These are phyloP conservation scores for Claviceps sp. DNA, from an alignment of 2,329 filamentous ascomycete genomes.

Conservation along the genomic window DNA sequence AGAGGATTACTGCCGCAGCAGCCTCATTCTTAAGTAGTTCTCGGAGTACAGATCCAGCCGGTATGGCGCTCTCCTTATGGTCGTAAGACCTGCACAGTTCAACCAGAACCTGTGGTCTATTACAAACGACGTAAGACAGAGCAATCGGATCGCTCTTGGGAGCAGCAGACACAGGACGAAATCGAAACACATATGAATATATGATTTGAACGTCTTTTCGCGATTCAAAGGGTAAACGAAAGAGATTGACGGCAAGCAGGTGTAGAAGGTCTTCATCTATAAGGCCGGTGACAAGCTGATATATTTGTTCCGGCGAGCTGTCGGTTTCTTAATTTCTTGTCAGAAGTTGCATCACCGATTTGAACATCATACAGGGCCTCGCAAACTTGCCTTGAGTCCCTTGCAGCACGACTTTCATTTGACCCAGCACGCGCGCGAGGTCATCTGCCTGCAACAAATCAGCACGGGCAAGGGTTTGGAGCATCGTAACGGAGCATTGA, in stretches of 20 bases:
- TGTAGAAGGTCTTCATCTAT: constrained; percentile 85
- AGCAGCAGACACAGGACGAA: constrained; percentile 57
- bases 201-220: constrained; percentile 93
- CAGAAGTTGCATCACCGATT: background rate
- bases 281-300: constrained; percentile 69
- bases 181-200: constrained; percentile 89
- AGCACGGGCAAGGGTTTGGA: constrained; percentile 6
- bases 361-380: background rate
- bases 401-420: constrained; percentile 90
- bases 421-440: constrained; percentile 66
- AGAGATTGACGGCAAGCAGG: constrained; percentile 67
- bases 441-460: constrained; percentile 57
- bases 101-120: constrained; percentile 74
- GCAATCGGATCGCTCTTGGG: constrained; percentile 66
- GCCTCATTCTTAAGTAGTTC: constrained; percentile 85
- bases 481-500: background rate
- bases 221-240: constrained; percentile 84
- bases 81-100: constrained; percentile 84
- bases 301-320: constrained; percentile 74
- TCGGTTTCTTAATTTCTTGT: constrained; percentile 52
- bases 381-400: constrained; percentile 67
- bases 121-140: constrained; percentile 76
- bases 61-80: constrained; percentile 79
- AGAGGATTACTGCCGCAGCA: constrained; percentile 79
- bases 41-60: constrained; percentile 76